These are phyloP conservation scores for Conticribra weissflogii DNA, from an alignment of 108 stramenopile genomes.

Conservation along the genomic window DNA sequence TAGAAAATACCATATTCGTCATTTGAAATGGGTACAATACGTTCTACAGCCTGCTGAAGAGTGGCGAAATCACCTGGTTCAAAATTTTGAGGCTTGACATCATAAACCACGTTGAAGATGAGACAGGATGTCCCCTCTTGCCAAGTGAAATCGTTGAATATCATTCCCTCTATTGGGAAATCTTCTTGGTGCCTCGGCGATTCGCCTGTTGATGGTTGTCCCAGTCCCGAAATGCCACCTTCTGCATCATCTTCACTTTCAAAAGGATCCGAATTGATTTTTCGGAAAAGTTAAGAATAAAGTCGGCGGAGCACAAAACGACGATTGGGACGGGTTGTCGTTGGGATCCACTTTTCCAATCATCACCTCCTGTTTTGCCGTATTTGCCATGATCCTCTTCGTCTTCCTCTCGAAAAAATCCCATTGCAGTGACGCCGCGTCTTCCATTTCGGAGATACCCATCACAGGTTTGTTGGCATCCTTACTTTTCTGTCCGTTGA, in stretches of 20 bases:
- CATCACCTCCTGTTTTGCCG: neutral
- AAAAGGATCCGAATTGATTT: constrained; percentile 20
- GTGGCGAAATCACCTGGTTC: neutral
- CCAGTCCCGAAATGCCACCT: too few relatives aligned
- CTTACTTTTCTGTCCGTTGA: constrained; percentile 30
- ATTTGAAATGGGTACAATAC: neutral
- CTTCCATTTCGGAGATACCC: constrained; percentile 23
- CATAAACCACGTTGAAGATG: constrained; percentile 41
- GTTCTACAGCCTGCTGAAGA: neutral
- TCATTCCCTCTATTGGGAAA: constrained; percentile 39
- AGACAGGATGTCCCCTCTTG: constrained; percentile 71
- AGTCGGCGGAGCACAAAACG: constrained; percentile 28
- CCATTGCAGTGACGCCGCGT: neutral
- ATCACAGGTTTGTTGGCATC: constrained; percentile 30
- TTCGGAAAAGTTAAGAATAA: constrained; percentile 28
- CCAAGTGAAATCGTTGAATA: constrained; percentile 67
- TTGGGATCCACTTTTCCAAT: constrained; percentile 12
- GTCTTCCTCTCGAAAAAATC: neutral
- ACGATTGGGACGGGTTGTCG: constrained; percentile 19
- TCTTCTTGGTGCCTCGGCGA: constrained; percentile 13
- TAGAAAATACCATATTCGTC: neutral
- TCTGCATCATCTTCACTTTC: constrained; percentile 4
- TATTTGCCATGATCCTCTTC: constrained; percentile 17
- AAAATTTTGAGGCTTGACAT: neutral
- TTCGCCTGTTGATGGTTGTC: too few relatives aligned